phyloP scores from a whole-genome alignment of 2,329 filamentous ascomycete species.

The Pseudodiploospora longispora region DNA sequence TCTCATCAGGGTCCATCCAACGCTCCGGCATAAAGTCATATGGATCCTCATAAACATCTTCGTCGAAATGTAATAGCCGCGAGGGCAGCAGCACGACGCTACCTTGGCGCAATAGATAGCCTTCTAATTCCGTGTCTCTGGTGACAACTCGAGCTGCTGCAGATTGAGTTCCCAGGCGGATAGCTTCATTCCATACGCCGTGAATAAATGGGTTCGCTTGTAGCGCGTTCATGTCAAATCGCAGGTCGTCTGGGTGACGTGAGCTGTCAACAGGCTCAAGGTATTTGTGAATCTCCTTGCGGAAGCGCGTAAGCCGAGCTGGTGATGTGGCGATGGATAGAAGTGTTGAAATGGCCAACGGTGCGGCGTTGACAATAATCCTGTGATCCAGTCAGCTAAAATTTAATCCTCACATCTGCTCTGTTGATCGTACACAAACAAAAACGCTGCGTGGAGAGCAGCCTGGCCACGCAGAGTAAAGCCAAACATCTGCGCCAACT shows the following conservation, averaged over 20 bases:
- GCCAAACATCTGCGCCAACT: not conserved
- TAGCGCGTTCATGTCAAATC: not conserved
- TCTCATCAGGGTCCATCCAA: not conserved
- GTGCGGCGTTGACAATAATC: slow-evolving; percentile 1
- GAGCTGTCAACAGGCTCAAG: not conserved
- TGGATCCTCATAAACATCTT: not conserved
- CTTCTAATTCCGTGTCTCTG: slow-evolving; percentile 3
- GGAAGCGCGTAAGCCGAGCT: not conserved
- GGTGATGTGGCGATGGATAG: not conserved
- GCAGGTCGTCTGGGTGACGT: not conserved
- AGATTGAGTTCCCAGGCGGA: slow-evolving; percentile 1
- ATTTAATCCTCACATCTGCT: not conserved
- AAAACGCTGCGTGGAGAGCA: slow-evolving; percentile 1
- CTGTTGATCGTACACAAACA: not conserved
- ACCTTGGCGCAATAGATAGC: slow-evolving; percentile 2
- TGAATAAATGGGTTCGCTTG: slow-evolving; percentile 1
- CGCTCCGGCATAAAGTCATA: slow-evolving; percentile 1
- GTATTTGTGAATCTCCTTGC: not conserved
- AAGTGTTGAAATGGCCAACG: not conserved
- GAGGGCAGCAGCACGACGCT: slow-evolving; percentile 2
- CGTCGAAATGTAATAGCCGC: slow-evolving; percentile 1
- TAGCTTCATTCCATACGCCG: slow-evolving; percentile 2
- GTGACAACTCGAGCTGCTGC: slow-evolving; percentile 3
- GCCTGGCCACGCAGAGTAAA: slow-evolving; percentile 2
- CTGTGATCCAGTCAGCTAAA: not conserved